These are phyloP conservation scores for Rosa persica DNA, from an alignment of 306 rosid species.

Conservation along the genomic window DNA sequence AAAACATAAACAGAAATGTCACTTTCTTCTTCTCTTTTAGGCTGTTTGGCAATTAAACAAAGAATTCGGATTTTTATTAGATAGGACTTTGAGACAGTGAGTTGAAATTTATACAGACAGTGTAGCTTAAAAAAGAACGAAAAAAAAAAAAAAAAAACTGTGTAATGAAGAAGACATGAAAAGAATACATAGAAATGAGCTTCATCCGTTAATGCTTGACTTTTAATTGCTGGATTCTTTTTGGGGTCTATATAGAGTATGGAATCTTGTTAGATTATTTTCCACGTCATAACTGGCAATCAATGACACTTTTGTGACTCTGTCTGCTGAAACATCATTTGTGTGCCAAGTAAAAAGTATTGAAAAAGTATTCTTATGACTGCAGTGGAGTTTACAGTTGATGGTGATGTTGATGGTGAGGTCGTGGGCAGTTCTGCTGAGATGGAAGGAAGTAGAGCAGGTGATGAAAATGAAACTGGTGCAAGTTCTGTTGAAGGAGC, in stretches of 20 bases:
- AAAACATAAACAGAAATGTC: background rate
- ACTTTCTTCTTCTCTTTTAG: background rate
- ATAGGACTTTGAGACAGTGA: no score
- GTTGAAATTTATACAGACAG: background rate
- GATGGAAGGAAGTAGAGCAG: conserved; percentile 40
- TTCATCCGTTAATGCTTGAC: background rate
- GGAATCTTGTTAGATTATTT: background rate
- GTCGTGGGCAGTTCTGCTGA: conserved; percentile 45
- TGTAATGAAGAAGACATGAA: background rate
- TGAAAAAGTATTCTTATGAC: conserved; percentile 23
- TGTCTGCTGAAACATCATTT: conserved; percentile 21
- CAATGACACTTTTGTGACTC: background rate
- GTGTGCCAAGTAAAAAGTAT: conserved; percentile 15
- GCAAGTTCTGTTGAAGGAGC: conserved; percentile 62
- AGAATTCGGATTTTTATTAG: no score
- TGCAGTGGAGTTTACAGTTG: conserved; percentile 86
- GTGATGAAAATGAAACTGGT: conserved; percentile 62
- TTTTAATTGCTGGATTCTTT: background rate
- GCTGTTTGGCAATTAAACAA: background rate
- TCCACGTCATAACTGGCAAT: background rate
- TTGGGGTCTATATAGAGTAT: background rate
- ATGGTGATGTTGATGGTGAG: conserved; percentile 51
- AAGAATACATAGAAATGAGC: background rate
- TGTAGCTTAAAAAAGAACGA: background rate
- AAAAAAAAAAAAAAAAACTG: background rate